Base-by-base conservation (phyloP, 2,329 filamentous ascomycete genomes). In the Nothophoma quercina region DNA sequence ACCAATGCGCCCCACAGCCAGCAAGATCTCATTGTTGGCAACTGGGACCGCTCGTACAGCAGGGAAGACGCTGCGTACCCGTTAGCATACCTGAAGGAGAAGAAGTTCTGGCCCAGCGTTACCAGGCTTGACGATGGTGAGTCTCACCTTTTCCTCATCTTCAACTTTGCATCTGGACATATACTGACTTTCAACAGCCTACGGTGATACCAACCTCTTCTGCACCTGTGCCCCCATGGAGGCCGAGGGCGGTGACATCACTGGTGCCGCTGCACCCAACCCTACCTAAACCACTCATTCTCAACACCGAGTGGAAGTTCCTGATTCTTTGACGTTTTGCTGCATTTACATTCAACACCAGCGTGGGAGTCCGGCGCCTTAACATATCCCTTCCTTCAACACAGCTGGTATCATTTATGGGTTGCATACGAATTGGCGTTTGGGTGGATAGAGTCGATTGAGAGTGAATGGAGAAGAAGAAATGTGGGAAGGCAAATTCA, bases 31-130 rank as follows among this genome's bases (percentile, higher is more conserved):
- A 80, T 97, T 40, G 70, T 82, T 1, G 84, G 84, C 3, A 85
- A 90, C 65, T 98, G 93, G 93, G 82, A 90, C 57, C 82, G 93
- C n/a, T 81, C 85, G 1, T 98, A 98, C 74, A 85, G 82, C 1
- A 80, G 92, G 22, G 88, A 95, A 78, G 83, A 87, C 76, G 93
- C 93, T 0, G 93, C 91, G 0, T 98, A 96, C 73, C 93, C 93
- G 15, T 72, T 96, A 58, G 81, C 86, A 0, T 96, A 85, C 77
- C 77, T 98, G 57, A 84, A 85, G 74, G 90, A 96, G 84, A 97
- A 96, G 88, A 98, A 98, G 81, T 97, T 97, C 78, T 98, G 93
- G 93, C 93, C 93, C 0, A 87, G 81, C 28, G 91, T 96, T 12
- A 91, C 89, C 6, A 84, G 93, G 72, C 81, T 97, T 16, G 90